A percentile compares a stretch with the other conserved stretches of the same genome.
phyloP scores from a whole-genome alignment of 108 stramenopile genomes.

The Mediolabrus comicus region DNA sequence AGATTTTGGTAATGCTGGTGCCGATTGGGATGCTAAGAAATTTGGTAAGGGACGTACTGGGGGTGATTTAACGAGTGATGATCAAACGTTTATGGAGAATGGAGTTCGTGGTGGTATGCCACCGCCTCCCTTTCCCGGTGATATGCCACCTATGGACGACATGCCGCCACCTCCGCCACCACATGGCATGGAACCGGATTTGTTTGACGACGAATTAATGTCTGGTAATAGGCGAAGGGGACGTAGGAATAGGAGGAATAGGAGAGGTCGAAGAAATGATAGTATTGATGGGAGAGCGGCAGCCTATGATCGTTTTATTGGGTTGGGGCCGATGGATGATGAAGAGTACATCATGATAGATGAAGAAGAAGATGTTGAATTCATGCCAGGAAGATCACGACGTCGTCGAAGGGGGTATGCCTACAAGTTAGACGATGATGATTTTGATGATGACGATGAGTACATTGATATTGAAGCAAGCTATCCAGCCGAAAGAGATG shows the following conservation, averaged over 20 bases:
- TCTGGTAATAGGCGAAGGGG: constrained; percentile 2
- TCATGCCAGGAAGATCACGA: constrained; percentile 19
- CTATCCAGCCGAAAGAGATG: constrained; percentile 27
- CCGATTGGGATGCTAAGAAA: constrained; percentile 36
- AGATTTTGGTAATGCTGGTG: constrained; percentile 28
- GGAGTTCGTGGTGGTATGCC: neutral
- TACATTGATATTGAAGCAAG: constrained; percentile 26
- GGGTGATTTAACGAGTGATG: constrained; percentile 29
- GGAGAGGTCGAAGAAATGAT: constrained; percentile 14
- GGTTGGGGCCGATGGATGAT: constrained; percentile 28
- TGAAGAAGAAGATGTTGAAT: constrained; percentile 14
- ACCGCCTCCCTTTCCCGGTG: constrained; percentile 10
- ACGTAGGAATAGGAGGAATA: neutral
- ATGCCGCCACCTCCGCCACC: neutral
- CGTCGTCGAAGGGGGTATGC: constrained; percentile 63
- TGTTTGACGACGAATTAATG: constrained; percentile 10
- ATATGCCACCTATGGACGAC: neutral
- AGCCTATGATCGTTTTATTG: constrained; percentile 38
- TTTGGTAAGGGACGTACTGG: constrained; percentile 21
- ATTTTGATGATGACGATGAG: constrained; percentile 45
- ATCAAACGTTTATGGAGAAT: neutral
- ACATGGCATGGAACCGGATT: neutral
- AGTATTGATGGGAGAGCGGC: constrained; percentile 23
- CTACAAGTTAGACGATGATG: constrained; percentile 47
- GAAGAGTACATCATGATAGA: constrained; percentile 8